Evolutionary conservation across 2,329 filamentous ascomycete species (phyloP), one percentile per base, ranked within the genome.

Genomic region (Bipolaris sorokiniana): DNA sequence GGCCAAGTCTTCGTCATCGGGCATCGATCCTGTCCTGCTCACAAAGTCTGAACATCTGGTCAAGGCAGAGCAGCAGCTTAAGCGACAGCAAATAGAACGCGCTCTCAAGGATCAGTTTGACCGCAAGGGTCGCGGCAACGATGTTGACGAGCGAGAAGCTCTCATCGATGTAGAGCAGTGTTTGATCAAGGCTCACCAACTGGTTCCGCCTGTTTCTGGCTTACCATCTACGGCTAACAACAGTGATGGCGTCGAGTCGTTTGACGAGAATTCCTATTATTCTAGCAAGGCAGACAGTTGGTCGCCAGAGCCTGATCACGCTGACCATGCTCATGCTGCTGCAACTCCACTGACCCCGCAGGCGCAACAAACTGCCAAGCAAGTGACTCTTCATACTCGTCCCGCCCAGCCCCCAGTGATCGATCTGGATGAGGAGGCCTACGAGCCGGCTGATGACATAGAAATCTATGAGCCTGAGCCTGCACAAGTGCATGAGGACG

Each of bases 241-340:
- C 77, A 82, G 82, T 71, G 86, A 87, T 75, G 83, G 85, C 72
- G 90, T 84, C 83, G 91, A 94, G 76, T 95, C 91, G 34, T 91
- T 92, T 79, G 92, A 97, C 78, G 90, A 96, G 75, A 92, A 96
- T 73, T 95, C 92, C 38, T 96, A 96, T 78, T 97, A 98, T 82
- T 97, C 94, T 65, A 97, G 93, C 79, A 91, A 90, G 80, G 85
- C 84, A 62, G 89, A 93, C 81, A 90, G 93, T 75, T 96, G 92
- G 63, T 79, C 85, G 73, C 81, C 84, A 73, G 81, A 83, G 60
- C 76, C 59, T 70, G 73, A 75, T 60, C 55, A 61, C 59, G 68
- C 66, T 61, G 67, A 67, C 59, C 64, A 57, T 59, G 54, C 53
- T 57, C 64, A 61, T 68, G 67, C 69, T 74, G 68, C 74, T 68